Conservation (phyloP, 2,329 filamentous ascomycete genomes). For the Simplicillium sp. region DNA sequence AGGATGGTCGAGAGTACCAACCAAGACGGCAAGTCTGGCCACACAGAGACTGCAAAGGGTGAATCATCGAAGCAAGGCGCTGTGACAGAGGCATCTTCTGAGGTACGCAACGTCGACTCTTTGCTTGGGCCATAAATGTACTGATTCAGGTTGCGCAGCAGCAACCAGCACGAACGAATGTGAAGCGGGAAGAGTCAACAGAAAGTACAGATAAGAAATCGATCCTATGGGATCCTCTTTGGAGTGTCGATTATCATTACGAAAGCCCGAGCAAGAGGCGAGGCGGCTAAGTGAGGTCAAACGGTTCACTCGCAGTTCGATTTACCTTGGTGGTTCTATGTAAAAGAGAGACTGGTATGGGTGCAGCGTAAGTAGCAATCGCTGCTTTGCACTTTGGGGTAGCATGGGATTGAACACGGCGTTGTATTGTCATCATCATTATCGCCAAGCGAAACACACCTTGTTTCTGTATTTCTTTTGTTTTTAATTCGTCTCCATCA, state of each 20-base stretch:
- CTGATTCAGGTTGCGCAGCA: neutral
- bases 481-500: too few relatives aligned
- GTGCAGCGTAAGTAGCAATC: too few relatives aligned
- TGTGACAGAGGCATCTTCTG: slow-evolving; percentile 19
- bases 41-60: too few relatives aligned
- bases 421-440: too few relatives aligned
- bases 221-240: slow-evolving; percentile 52
- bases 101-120: slow-evolving; percentile 47
- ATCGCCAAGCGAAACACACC: too few relatives aligned
- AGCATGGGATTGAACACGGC: too few relatives aligned
- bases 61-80: slow-evolving; percentile 1
- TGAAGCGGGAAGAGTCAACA: slow-evolving; percentile 28
- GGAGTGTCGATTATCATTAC: slow-evolving; percentile 50
- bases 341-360: too few relatives aligned
- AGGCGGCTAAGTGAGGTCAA: slow-evolving; percentile 10
- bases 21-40: neutral
- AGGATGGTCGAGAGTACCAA: slow-evolving; percentile 8
- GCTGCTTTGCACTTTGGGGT: too few relatives aligned
- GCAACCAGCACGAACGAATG: slow-evolving; percentile 14
- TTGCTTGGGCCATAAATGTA: slow-evolving; percentile 33
- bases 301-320: neutral
- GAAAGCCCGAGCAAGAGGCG: slow-evolving; percentile 26
- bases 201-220: slow-evolving; percentile 38
- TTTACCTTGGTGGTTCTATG: neutral
- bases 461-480: too few relatives aligned